A percentile compares a stretch with the other conserved stretches of the same genome.
These are phyloP conservation scores for Colletotrichum salicis DNA, from an alignment of 2,329 filamentous ascomycete species.

Conservation along the genomic window DNA sequence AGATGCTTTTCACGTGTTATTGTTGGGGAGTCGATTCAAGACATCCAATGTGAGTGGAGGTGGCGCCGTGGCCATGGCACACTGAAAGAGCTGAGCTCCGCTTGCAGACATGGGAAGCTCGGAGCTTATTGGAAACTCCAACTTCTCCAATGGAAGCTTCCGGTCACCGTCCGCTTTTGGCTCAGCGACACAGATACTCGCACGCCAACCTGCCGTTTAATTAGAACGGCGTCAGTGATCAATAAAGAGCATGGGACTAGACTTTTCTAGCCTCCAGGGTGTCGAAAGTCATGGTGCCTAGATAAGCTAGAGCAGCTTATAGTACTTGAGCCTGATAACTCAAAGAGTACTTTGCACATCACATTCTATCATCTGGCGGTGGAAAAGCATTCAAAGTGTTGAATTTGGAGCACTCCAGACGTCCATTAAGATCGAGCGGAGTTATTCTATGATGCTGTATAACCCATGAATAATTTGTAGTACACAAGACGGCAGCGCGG, in stretches of 20 bases:
- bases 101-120: conserved; percentile 14
- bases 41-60: conserved; percentile 4
- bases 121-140: background rate
- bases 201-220: background rate
- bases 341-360: background rate
- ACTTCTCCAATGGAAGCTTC: background rate
- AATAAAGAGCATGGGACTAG: background rate
- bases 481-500: conserved; percentile 9
- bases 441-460: conserved; percentile 21
- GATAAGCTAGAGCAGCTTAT: background rate
- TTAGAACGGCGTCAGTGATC: background rate
- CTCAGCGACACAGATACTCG: background rate
- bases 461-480: conserved; percentile 3
- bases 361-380: too few species aligned
- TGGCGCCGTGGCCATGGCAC: conserved; percentile 1
- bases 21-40: conserved; percentile 1
- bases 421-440: conserved; percentile 21
- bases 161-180: background rate
- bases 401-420: conserved; percentile 2
- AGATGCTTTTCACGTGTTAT: conserved; percentile 11
- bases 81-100: conserved; percentile 4
- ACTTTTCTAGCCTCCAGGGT: background rate
- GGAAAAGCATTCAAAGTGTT: background rate
- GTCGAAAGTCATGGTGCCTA: background rate
- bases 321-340: background rate